These are phyloP conservation scores for Strigomonas galati DNA, from an alignment of 208 protist species.

Conservation along the genomic window DNA sequence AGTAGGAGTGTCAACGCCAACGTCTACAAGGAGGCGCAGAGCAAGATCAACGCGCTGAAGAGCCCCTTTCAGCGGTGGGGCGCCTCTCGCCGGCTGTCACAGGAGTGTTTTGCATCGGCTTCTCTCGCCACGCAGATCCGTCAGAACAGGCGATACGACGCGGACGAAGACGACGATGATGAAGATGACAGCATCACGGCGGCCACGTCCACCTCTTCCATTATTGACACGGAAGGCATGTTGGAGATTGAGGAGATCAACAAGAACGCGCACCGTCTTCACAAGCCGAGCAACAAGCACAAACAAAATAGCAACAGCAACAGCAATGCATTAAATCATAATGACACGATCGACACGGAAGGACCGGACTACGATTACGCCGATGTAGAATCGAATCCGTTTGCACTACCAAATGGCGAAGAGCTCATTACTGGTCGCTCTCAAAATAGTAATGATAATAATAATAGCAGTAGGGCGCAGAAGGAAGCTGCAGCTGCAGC, in stretches of 20 bases:
- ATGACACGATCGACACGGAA: neutral
- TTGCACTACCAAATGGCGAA: constrained; percentile 9
- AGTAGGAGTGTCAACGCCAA: neutral
- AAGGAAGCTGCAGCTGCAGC: too few species aligned
- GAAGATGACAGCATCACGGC: neutral
- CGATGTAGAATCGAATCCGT: constrained; percentile 6
- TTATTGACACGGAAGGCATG: neutral
- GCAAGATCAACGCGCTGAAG: too few species aligned
- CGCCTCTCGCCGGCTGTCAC: neutral
- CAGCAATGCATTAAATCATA: too few species aligned
- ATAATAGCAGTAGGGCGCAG: neutral
- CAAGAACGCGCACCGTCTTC: too few species aligned
- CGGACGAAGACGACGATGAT: neutral
- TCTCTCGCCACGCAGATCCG: neutral
- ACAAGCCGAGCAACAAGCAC: too few species aligned
- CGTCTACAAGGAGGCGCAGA: neutral
- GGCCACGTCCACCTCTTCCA: neutral
- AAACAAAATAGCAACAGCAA: too few species aligned
- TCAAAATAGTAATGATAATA: neutral
- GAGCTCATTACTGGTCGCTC: constrained; percentile 13
- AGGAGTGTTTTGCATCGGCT: too few species aligned
- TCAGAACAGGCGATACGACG: neutral
- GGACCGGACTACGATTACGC: neutral
- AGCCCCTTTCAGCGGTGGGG: constrained; percentile 10
- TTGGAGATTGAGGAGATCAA: too few species aligned